Evolutionary conservation across 73 alveolate species (phyloP).

Genomic region (Paramecium octaurelia): DNA sequence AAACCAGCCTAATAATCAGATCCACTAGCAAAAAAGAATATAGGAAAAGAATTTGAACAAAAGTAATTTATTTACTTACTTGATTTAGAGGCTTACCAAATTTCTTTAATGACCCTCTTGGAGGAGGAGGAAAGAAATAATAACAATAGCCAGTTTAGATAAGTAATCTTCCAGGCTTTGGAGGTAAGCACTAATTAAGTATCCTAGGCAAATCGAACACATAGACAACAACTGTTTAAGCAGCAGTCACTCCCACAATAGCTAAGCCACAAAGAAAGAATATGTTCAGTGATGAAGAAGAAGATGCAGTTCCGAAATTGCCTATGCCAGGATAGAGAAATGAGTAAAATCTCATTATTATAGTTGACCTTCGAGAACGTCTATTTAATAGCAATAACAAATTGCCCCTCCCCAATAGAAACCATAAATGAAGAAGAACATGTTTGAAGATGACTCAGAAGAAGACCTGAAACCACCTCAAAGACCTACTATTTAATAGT

Average conservation of each 20-base stretch:
- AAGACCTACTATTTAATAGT: background rate
- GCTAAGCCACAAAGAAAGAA: background rate
- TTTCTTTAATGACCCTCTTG: background rate
- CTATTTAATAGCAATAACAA: background rate
- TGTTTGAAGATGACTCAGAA: background rate
- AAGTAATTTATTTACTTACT: background rate
- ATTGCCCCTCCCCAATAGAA: background rate
- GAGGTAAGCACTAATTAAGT: background rate
- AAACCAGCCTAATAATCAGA: background rate
- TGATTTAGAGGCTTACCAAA: constrained; percentile 17
- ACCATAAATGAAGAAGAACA: background rate
- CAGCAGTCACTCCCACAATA: background rate
- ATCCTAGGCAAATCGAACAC: background rate
- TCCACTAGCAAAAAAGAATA: background rate
- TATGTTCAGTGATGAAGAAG: constrained; percentile 39
- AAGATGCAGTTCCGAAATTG: background rate
- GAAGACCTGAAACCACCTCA: constrained; percentile 1
- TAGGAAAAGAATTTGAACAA: constrained; percentile 3
- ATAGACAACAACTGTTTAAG: background rate
- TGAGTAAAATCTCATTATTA: background rate
- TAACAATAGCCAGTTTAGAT: background rate
- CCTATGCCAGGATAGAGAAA: background rate
- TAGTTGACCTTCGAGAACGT: background rate
- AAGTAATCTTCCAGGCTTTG: background rate
- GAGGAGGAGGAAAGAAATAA: background rate